These are phyloP conservation scores for Peribolospora kevripleyi DNA, from an alignment of 768 basidiomycete genomes.

Conservation along the genomic window DNA sequence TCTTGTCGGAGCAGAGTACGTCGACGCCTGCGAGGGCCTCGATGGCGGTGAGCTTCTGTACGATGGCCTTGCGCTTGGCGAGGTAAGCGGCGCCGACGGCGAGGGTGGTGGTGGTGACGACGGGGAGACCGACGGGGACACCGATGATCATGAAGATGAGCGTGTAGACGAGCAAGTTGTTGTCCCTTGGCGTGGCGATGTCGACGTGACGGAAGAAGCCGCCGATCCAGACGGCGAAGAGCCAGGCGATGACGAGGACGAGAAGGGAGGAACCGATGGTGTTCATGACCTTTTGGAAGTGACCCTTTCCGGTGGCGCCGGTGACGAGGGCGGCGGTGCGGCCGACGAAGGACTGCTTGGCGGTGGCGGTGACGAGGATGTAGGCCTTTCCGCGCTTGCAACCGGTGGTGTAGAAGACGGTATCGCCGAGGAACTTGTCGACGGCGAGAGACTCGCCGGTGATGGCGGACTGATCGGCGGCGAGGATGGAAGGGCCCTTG, in stretches of 20 bases:
- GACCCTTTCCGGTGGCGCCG: conserved; percentile 21
- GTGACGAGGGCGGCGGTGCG: conserved; percentile 26
- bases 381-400: conserved; percentile 23
- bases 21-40: conserved; percentile 31
- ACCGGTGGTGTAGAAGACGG: conserved; percentile 22
- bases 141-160: conserved; percentile 22
- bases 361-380: conserved; percentile 21
- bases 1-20: conserved; percentile 26
- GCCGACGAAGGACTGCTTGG: conserved; percentile 26
- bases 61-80: conserved; percentile 25
- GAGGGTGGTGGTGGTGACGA: conserved; percentile 24
- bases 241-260: conserved; percentile 24
- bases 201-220: conserved; percentile 17
- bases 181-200: conserved; percentile 24
- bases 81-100: conserved; percentile 28
- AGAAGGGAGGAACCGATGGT: conserved; percentile 26
- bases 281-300: conserved; percentile 26
- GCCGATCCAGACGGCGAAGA: conserved; percentile 27
- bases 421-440: conserved; percentile 27
- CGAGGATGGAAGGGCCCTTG: conserved; percentile 24
- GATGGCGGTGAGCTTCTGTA: conserved; percentile 29
- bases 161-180: conserved; percentile 27
- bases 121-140: conserved; percentile 29
- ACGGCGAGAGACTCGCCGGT: conserved; percentile 28
- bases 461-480: conserved; percentile 27